Evolutionary conservation across 441 rosid species (phyloP), one percentile per base, ranked within the genome.

Genomic region (Pelargonium australe): DNA sequence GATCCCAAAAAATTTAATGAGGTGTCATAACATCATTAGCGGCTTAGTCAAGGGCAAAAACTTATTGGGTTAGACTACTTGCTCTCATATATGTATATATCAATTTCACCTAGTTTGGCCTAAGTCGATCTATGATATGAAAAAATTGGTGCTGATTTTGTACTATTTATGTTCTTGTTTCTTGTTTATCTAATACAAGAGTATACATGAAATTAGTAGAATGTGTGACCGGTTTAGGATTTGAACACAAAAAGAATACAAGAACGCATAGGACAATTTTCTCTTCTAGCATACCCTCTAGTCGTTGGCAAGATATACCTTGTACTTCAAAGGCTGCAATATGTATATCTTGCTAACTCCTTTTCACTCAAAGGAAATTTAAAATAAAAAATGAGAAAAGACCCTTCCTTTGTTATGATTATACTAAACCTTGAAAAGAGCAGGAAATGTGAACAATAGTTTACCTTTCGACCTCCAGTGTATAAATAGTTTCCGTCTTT

Each of bases 381-480:
- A 34, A 34, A 34, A 37, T 0, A 37, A 44, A 13, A 3, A 49
- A 49, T 11, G 57, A n/a, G 1, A 14, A 14, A 51, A 51, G 19
- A 55, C 8, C 17, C 10, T 55, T 55, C 19, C 11, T 55, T 16
- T 55, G 61, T 7, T 55, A 11, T 16, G 19, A 6, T 55, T 1
- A 1, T 7, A 55, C 61, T 55, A 16, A 55, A 55, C 61, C 19
- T 16, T 6, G 61, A 55, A 19, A 55, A 7, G 61, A 14, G 61
- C 58, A 51, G 58, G 17, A 51, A 13, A 51, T 55, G 20, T 55
- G 20, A 65, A 44, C 5, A 31, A 31, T 17, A 66, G 31, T 7
- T 68, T 83, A 93, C 97, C 97, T 93, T 91, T 60, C 99, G 86
- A 60, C 90, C 96, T 77, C 97, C 99, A 5, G 96, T 84, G 64